These are phyloP conservation scores for Xylaria sp. DNA, from an alignment of 495 filamentous ascomycete species.

Conservation along the genomic window DNA sequence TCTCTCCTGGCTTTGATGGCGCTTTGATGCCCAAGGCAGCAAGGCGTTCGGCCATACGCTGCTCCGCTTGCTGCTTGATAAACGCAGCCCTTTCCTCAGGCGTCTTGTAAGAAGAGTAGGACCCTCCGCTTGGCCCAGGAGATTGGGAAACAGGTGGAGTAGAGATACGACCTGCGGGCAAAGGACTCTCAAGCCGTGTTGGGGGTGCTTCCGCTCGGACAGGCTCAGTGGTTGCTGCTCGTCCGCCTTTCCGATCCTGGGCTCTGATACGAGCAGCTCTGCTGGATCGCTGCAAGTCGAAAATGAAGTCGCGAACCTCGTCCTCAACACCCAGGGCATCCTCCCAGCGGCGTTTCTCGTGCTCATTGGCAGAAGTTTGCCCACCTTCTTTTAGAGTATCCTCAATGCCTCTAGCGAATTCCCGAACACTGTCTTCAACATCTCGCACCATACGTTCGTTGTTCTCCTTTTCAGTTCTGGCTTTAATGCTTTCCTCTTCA, in stretches of 20 bases:
- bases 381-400: slow-evolving; percentile 83
- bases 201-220: slow-evolving; percentile 51
- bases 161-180: slow-evolving; percentile 50
- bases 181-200: slow-evolving; percentile 47
- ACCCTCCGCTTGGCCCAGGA: slow-evolving; percentile 52
- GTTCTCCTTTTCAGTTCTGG: slow-evolving; percentile 84
- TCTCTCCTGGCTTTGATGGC: slow-evolving; percentile 74
- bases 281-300: slow-evolving; percentile 86
- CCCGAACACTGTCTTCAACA: slow-evolving; percentile 95
- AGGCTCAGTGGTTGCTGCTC: slow-evolving; percentile 53
- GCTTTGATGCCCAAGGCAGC: slow-evolving; percentile 92
- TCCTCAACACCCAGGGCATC: slow-evolving; percentile 97
- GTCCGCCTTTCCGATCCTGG: slow-evolving; percentile 64
- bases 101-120: slow-evolving; percentile 84
- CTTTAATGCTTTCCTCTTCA: slow-evolving; percentile 83
- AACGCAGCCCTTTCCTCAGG: slow-evolving; percentile 93
- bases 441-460: slow-evolving; percentile 96
- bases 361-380: slow-evolving; percentile 72
- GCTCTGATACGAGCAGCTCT: slow-evolving; percentile 75
- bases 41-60: slow-evolving; percentile 96
- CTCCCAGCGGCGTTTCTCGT: slow-evolving; percentile 94
- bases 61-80: slow-evolving; percentile 95
- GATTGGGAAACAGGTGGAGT: slow-evolving; percentile 49
- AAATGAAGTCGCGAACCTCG: slow-evolving; percentile 96
- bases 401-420: slow-evolving; percentile 83